Percentiles rank a stretch among this genome's conserved stretches.
Evolutionary conservation across 306 rosid species (phyloP).

Genomic region (Inga laurina): DNA sequence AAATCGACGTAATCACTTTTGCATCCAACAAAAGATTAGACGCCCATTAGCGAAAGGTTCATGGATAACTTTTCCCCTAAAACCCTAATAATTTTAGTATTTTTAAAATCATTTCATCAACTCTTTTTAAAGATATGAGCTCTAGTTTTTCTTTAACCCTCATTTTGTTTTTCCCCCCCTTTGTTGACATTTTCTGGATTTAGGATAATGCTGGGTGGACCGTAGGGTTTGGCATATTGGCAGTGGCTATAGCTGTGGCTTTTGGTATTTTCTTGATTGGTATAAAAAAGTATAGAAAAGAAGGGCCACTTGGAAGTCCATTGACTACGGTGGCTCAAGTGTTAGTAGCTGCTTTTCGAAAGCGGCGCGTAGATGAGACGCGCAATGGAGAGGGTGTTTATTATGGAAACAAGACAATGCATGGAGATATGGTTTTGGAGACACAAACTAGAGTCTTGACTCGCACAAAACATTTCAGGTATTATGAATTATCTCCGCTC

Average conservation of each 20-base stretch:
- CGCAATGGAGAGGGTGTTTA: slow-evolving; percentile 12
- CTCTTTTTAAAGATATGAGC: neutral
- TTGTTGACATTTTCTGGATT: neutral
- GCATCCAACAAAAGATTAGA: no score
- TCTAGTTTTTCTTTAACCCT: neutral
- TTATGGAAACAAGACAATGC: slow-evolving; percentile 14
- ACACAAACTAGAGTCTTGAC: slow-evolving; percentile 7
- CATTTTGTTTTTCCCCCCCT: neutral
- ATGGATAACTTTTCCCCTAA: no score
- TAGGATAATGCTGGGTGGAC: slow-evolving; percentile 60
- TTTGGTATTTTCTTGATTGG: slow-evolving; percentile 38
- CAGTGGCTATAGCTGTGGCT: slow-evolving; percentile 35
- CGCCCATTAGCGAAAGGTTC: no score
- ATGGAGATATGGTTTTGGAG: neutral
- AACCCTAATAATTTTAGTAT: no score
- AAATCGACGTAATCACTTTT: no score
- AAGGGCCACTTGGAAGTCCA: slow-evolving; percentile 38
- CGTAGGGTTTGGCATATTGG: slow-evolving; percentile 38
- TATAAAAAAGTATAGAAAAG: slow-evolving; percentile 25
- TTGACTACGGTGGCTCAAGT: slow-evolving; percentile 46
- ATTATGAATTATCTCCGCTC: no score
- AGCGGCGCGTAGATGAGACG: slow-evolving; percentile 31
- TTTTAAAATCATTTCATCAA: no score
- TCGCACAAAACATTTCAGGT: slow-evolving; percentile 52
- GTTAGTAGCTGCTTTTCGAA: slow-evolving; percentile 35